A percentile compares a stretch with the other conserved stretches of the same genome.
Evolutionary conservation across 164 flowering plant genomes (phyloP).

Genomic region (Warburgia ugandensis): DNA sequence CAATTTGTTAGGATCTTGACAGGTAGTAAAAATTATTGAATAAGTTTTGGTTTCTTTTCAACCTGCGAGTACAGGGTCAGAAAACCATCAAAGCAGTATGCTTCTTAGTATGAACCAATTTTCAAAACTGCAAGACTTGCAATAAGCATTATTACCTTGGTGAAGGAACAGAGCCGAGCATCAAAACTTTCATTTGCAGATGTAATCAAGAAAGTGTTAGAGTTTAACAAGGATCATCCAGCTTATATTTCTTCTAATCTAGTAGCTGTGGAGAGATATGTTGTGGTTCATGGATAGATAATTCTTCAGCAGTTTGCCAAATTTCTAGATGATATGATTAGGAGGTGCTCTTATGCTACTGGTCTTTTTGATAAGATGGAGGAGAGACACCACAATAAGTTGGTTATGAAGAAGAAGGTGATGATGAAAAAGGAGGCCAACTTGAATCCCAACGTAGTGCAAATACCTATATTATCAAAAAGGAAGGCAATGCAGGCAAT

Average conservation of each 20-base stretch:
- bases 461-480: constrained; percentile 43
- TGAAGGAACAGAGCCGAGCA: constrained; percentile 64
- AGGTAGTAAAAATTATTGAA: too few species aligned
- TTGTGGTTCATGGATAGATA: constrained; percentile 83
- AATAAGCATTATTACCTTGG: constrained; percentile 50
- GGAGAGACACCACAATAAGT: constrained; percentile 69
- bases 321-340: constrained; percentile 59
- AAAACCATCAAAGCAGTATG: constrained; percentile 89
- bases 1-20: too few species aligned
- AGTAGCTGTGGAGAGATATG: constrained; percentile 56
- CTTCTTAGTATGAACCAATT: constrained; percentile 80
- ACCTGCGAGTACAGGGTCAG: constrained; percentile 84
- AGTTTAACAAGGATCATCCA: constrained; percentile 31
- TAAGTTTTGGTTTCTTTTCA: too few species aligned
- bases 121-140: constrained; percentile 72
- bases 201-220: constrained; percentile 52
- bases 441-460: constrained; percentile 64
- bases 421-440: constrained; percentile 32
- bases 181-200: constrained; percentile 65
- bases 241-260: constrained; percentile 60
- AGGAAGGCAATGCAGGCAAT: constrained; percentile 80
- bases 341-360: constrained; percentile 50
- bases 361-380: constrained; percentile 67
- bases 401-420: constrained; percentile 58
- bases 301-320: constrained; percentile 67